Evolutionary conservation across 2,329 filamentous ascomycete genomes (phyloP).

Genomic region (Xylariales sp.): DNA sequence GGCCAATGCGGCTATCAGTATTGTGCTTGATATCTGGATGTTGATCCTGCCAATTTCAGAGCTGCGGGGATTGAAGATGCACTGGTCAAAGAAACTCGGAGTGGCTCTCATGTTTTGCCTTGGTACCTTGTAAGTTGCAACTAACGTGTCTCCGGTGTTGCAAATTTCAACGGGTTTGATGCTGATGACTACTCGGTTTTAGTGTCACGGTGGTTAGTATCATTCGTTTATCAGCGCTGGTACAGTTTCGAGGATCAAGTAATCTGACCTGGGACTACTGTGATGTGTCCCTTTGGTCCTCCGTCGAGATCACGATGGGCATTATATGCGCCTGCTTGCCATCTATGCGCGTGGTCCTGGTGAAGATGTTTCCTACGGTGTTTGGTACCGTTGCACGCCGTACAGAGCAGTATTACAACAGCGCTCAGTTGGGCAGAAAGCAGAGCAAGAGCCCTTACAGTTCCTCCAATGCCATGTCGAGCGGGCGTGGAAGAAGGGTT

Average conservation of each 20-base stretch:
- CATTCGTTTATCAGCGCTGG: conserved; percentile 24
- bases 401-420: too few species aligned
- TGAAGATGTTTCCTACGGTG: conserved; percentile 6
- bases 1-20: conserved; percentile 33
- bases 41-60: conserved; percentile 38
- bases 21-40: conserved; percentile 36
- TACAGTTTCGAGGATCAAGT: conserved; percentile 20
- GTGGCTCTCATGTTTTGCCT: conserved; percentile 43
- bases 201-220: conserved; percentile 27
- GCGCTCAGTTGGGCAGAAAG: too few species aligned
- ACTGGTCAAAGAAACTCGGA: conserved; percentile 44
- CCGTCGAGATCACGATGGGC: conserved; percentile 26
- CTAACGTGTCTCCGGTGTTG: conserved; percentile 3
- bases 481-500: too few species aligned
- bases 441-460: too few species aligned
- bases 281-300: conserved; percentile 26
- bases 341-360: conserved; percentile 8
- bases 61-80: conserved; percentile 32
- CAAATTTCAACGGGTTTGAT: conserved; percentile 5
- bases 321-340: conserved; percentile 11
- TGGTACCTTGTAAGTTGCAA: conserved; percentile 29
- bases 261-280: conserved; percentile 27
- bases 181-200: background rate
- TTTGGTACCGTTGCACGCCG: too few species aligned
- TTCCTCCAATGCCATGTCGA: too few species aligned